Conservation (phyloP, 108 stramenopile species). For the Skeletonema costatum region DNA sequence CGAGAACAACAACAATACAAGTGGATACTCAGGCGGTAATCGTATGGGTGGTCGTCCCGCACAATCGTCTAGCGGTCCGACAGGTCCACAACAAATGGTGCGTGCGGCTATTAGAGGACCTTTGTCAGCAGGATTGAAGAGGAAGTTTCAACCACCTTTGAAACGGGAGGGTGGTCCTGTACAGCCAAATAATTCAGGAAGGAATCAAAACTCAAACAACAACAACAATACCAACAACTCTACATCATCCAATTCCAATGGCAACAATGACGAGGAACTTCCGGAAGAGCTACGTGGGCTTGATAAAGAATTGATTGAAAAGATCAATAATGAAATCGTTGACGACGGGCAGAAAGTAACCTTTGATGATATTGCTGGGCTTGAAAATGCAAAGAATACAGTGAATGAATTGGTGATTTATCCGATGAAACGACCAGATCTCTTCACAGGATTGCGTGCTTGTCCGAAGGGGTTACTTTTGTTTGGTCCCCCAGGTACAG, state of each 20-base stretch:
- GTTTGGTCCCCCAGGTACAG: conserved; percentile 82
- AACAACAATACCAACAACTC: conserved; percentile 18
- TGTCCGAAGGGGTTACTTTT: conserved; percentile 78
- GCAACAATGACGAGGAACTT: conserved; percentile 69
- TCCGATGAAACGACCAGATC: conserved; percentile 93
- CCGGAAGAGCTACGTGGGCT: conserved; percentile 83
- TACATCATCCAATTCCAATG: conserved; percentile 5
- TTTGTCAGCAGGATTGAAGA: conserved; percentile 75
- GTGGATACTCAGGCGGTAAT: conserved; percentile 1
- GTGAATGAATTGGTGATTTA: conserved; percentile 89
- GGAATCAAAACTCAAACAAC: neutral
- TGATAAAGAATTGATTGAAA: conserved; percentile 87
- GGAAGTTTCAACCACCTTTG: conserved; percentile 80
- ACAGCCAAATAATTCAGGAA: conserved; percentile 9
- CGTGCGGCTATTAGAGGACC: conserved; percentile 36
- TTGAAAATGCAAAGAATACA: conserved; percentile 84
- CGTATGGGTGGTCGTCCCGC: neutral
- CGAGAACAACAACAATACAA: conserved; percentile 12
- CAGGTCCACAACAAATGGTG: conserved; percentile 41
- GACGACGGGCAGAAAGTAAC: conserved; percentile 69
- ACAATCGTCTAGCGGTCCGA: neutral
- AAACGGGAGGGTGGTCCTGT: conserved; percentile 36
- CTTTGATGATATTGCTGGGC: conserved; percentile 93
- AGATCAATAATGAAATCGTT: conserved; percentile 87
- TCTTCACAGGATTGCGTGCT: conserved; percentile 90